phyloP scores from a whole-genome alignment of 192 early-diverging fungal species.

The Rhizophagus sp. region DNA sequence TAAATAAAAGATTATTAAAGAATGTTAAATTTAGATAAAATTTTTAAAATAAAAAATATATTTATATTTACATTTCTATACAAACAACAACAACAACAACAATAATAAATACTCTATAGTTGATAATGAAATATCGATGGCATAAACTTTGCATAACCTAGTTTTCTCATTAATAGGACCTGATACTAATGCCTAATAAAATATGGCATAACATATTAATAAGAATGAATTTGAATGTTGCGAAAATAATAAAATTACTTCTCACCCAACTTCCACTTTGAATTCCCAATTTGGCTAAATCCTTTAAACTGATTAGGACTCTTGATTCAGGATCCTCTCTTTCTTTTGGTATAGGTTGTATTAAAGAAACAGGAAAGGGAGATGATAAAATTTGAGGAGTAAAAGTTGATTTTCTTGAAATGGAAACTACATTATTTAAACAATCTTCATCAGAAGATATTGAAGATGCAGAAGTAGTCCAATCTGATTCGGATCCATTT shows the following conservation, averaged over 20 bases:
- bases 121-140: conserved; percentile 32
- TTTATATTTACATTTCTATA: not conserved
- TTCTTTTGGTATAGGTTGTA: conserved; percentile 48
- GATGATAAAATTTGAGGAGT: conserved; percentile 36
- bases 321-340: conserved; percentile 53
- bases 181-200: conserved; percentile 33
- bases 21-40: not conserved
- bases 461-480: not conserved
- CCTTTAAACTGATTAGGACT: conserved; percentile 52
- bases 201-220: not conserved
- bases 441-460: conserved; percentile 21
- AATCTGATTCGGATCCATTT: conserved; percentile 14
- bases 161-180: conserved; percentile 38
- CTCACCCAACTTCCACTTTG: conserved; percentile 67
- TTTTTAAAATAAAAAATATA: not conserved
- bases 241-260: conserved; percentile 5
- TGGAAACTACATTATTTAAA: not conserved
- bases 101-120: not conserved
- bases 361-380: conserved; percentile 41
- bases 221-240: not conserved
- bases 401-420: conserved; percentile 2
- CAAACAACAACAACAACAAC: not conserved
- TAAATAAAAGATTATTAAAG: not conserved
- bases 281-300: conserved; percentile 50
- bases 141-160: conserved; percentile 44